Conservation (phyloP, 169 alveolate genomes). For the Plasmodium blacklocki region DNA sequence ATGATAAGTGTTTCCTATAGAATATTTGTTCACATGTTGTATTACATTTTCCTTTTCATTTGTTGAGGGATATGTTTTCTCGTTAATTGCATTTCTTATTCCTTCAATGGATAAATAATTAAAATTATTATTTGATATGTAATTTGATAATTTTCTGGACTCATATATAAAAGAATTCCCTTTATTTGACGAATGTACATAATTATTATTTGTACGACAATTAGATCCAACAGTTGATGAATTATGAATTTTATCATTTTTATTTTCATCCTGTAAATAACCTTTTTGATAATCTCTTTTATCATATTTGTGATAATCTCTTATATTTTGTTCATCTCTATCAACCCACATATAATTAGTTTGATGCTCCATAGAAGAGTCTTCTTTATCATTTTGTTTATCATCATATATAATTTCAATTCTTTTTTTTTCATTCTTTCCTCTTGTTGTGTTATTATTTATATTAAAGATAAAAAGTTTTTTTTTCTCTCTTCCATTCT, state of each 20-base stretch:
- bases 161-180: not conserved
- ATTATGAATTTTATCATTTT: not conserved
- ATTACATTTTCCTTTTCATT: not conserved
- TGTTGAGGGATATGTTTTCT: not conserved
- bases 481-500: slow-evolving; percentile 60
- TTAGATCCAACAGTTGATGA: not conserved
- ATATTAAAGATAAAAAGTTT: slow-evolving; percentile 68
- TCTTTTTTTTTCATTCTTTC: slow-evolving; percentile 45
- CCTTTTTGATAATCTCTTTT: too few species aligned
- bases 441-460: slow-evolving; percentile 22
- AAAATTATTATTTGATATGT: not conserved
- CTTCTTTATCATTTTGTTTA: not conserved
- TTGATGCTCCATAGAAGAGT: not conserved
- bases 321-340: too few species aligned
- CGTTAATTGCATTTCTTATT: not conserved
- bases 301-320: too few species aligned
- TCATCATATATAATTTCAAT: slow-evolving; percentile 49
- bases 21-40: not conserved
- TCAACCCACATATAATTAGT: too few species aligned
- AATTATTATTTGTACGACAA: not conserved
- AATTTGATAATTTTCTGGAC: too few species aligned
- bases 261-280: not conserved
- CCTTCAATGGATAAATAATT: not conserved
- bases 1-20: not conserved
- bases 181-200: not conserved